Evolutionary conservation across 805 yeast species (phyloP), one percentile per base, ranked within the genome.

Genomic region (Hanseniaspora thailandica): DNA sequence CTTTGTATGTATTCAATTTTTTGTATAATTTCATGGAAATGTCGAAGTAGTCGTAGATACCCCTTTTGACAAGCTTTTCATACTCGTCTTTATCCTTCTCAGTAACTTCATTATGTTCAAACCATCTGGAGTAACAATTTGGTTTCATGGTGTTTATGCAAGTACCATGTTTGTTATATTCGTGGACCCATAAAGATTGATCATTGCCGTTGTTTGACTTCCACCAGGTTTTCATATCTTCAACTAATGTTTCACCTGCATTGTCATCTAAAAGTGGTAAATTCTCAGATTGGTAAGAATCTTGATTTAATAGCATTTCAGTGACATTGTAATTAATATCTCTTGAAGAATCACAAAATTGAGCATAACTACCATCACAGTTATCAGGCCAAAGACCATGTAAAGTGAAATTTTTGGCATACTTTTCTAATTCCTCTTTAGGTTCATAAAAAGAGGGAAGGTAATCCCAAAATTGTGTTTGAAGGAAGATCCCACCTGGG

Each of bases 381-480:
- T 77, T 76, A 66, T 86, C 95, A 23, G 90, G 87, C 96, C 96
- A 86, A 49, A 86, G 68, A 0, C 96, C 96, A 65, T 86, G 96
- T 34, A 84, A 68, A 1, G 95, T 86, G 69, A 84, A 87, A 56
- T 76, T 68, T 51, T 84, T 78, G 7, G 46, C 25, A 46, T 65
- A 63, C 26, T 56, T 59, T 13, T 60, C 63, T 4, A 66, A 41
- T 10, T 54, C 53, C 28, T 62, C 64, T 6, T 57, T 57, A 13
- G 48, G 55, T 9, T 58, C 59, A 54, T 58, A 57, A n/a, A 31
- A n/a, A 4, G 43, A 19, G 8, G 54, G 54, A 4, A 50, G 9
- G 63, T 83, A 84, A 67, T 89, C 95, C 97, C 97, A 89, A 69
- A 89, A 88, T 64, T 89, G 97, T 0, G 97, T 85, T 63, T 79